These are phyloP conservation scores for Casuarina cunninghamiana DNA, from an alignment of 306 rosid species.

Conservation along the genomic window DNA sequence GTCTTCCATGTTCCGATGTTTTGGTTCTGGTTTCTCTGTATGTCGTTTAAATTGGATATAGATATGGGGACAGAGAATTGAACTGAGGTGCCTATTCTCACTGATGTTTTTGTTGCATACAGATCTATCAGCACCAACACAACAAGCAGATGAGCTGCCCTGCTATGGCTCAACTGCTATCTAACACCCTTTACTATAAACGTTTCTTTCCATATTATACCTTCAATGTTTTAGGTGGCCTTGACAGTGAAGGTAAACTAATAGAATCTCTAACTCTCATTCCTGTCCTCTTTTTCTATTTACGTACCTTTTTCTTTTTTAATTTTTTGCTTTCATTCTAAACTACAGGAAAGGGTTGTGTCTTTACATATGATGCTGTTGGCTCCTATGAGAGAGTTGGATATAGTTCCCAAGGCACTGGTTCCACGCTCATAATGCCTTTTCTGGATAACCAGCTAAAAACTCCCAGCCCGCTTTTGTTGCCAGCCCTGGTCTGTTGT, in stretches of 20 bases:
- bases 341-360: constrained; percentile 92
- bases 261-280: constrained; percentile 19
- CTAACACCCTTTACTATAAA: constrained; percentile 92
- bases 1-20: background rate
- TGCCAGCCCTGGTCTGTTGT: constrained; percentile 68
- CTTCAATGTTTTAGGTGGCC: constrained; percentile 95
- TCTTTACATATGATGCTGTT: constrained; percentile 98
- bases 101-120: constrained; percentile 22
- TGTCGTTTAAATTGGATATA: background rate
- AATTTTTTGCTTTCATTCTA: background rate
- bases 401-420: constrained; percentile 95
- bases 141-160: constrained; percentile 99
- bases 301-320: background rate
- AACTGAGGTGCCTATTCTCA: constrained; percentile 12
- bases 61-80: background rate
- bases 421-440: constrained; percentile 90
- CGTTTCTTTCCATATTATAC: constrained; percentile 97
- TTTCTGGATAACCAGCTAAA: constrained; percentile 86
- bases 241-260: constrained; percentile 81
- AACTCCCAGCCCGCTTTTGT: constrained; percentile 90
- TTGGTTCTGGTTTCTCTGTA: background rate
- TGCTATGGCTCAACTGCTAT: constrained; percentile 93
- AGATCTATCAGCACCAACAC: constrained; percentile 95
- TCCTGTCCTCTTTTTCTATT: constrained; percentile 17
- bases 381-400: constrained; percentile 99